Evolutionary conservation across 805 yeast species (phyloP), one percentile per base, ranked within the genome.

Genomic region (Starmerella asiatica): DNA sequence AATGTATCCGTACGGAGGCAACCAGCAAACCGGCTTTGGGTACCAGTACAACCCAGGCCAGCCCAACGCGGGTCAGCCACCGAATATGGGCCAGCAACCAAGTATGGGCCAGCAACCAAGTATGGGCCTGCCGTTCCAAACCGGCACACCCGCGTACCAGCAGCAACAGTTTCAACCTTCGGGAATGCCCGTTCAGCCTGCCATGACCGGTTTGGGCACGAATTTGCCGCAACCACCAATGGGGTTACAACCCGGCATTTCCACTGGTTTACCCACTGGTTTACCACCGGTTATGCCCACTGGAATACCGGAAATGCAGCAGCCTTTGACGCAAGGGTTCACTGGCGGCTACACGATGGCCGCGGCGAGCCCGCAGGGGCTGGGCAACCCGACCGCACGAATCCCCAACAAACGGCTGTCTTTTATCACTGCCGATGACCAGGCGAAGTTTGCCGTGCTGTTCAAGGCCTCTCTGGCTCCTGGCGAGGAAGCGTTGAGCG

Each of bases 341-440:
- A 23, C 11, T 7, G 26, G 9, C 26, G n/a, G n/a, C n/a, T n/a
- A n/a, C n/a, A n/a, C n/a, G 16, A 43, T 39, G 38, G 40, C 45
- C 45, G 44, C 45, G 31, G 54, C 53, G 34, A 51, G 44, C 33
- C 53, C 42, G 26, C 54, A 9, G n/a, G 37, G 37, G 29, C 18
- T 16, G 16, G 73, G 73, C 37, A 36, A 45, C 17, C 34, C 30
- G 33, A 34, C 29, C 20, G 40, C 39, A 12, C 36, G 30, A 33
- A 39, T 59, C 38, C 62, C 63, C 18, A 46, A 36, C 34, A 80
- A 82, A 44, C 71, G 96, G 49, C 66, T 88, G 38, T 76, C 94
- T 9, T 88, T 88, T 56, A 73, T 88, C 46, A 75, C 93, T 3
- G 78, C 80, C 19, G 73, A 72, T 26, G 96, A 88, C 57, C 97